Conservation (phyloP, 129 eudicot genomes). For the Tanacetum coccineum region DNA sequence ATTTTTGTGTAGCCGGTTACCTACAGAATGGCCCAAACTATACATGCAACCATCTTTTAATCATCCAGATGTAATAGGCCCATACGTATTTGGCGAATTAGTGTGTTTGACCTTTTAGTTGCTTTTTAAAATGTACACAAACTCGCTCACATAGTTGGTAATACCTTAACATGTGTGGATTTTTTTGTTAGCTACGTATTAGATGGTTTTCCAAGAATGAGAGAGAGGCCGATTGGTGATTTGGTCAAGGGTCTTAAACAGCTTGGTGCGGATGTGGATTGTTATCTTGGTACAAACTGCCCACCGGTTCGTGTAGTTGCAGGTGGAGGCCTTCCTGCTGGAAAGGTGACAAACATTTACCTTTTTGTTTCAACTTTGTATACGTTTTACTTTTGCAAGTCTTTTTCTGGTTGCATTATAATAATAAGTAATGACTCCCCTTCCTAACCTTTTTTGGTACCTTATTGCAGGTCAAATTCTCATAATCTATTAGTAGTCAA, state of each 20-base stretch:
- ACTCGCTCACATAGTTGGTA: not conserved
- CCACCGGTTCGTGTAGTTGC: conserved; percentile 91
- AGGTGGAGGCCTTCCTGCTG: conserved; percentile 96
- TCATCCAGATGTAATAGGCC: too few species aligned
- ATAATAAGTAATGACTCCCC: too few species aligned
- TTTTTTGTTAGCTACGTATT: conserved; percentile 59
- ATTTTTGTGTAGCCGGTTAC: too few species aligned
- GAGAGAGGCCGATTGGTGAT: conserved; percentile 99
- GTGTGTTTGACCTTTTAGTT: not conserved
- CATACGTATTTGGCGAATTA: too few species aligned
- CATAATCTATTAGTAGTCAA: conserved; percentile 95
- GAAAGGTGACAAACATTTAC: conserved; percentile 54
- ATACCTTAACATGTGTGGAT: not conserved
- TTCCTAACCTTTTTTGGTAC: not conserved
- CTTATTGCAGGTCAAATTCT: conserved; percentile 71
- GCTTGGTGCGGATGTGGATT: conserved; percentile 94
- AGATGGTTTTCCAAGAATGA: conserved; percentile 97
- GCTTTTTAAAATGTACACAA: not conserved
- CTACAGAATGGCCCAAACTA: too few species aligned
- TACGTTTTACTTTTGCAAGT: not conserved
- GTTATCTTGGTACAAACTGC: conserved; percentile 89
- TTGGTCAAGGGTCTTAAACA: conserved; percentile 90
- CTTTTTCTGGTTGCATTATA: too few species aligned
- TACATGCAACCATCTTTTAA: too few species aligned
- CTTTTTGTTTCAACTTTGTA: not conserved